A percentile compares a stretch with the other conserved stretches of the same genome.
Conservation (phyloP, 202 grass and related monocot genomes). For the Carex arenaria region DNA sequence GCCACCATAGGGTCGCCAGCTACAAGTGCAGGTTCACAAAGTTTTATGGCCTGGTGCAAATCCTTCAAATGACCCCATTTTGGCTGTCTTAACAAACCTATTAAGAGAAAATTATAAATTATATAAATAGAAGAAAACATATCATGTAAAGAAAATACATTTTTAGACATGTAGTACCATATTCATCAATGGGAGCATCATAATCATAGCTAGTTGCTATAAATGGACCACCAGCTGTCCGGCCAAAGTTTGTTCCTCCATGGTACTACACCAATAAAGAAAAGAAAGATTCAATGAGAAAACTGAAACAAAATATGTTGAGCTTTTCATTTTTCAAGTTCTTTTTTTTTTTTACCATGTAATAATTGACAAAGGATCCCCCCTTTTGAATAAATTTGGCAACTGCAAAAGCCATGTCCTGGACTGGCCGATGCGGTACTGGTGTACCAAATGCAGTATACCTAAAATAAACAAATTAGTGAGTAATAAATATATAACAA, state of each 20-base stretch:
- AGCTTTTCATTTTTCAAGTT: background rate
- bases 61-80: conserved; percentile 98
- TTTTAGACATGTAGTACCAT: conserved; percentile 39
- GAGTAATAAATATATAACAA: conserved; percentile 20
- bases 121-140: conserved; percentile 1
- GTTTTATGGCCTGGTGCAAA: conserved; percentile 88
- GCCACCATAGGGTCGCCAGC: conserved; percentile 69
- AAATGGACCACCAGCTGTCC: conserved; percentile 94
- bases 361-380: conserved; percentile 98
- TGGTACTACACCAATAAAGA: conserved; percentile 55
- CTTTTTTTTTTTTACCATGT: conserved; percentile 61
- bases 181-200: conserved; percentile 95
- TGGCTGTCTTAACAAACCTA: conserved; percentile 93
- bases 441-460: conserved; percentile 88
- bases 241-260: conserved; percentile 92
- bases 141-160: conserved; percentile 4
- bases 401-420: conserved; percentile 90
- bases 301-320: conserved; percentile 8
- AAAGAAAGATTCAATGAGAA: background rate
- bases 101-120: background rate
- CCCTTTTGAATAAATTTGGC: conserved; percentile 93
- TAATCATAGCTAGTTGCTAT: conserved; percentile 98
- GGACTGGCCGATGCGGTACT: conserved; percentile 78
- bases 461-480: conserved; percentile 43
- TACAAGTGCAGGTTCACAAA: conserved; percentile 83